Percentiles rank a stretch among this genome's conserved stretches.
Conservation (phyloP, 257 asterid species). For the Fraxinus cuspidata region DNA sequence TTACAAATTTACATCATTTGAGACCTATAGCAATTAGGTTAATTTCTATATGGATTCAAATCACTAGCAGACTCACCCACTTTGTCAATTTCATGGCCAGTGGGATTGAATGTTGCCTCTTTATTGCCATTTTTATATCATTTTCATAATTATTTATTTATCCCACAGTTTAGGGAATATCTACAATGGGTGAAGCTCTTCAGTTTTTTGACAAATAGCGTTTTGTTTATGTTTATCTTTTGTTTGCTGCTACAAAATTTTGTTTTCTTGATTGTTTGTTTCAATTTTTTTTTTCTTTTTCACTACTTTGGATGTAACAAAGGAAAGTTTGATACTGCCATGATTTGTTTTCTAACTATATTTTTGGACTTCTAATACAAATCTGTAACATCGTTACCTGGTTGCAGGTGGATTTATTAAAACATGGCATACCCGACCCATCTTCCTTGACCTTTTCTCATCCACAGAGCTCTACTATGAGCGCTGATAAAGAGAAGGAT, state of each 20-base stretch:
- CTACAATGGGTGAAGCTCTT: neutral
- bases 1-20: neutral
- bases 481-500: conserved; percentile 62
- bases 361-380: conserved; percentile 1
- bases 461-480: conserved; percentile 49
- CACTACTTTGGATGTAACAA: neutral
- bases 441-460: conserved; percentile 66
- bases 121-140: neutral
- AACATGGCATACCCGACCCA: conserved; percentile 89
- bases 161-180: neutral
- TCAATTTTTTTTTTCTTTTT: too few species aligned
- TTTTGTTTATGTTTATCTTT: neutral
- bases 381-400: conserved; percentile 14
- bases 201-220: neutral
- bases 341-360: neutral
- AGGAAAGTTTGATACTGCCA: neutral
- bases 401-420: conserved; percentile 79
- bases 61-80: neutral
- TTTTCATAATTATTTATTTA: neutral
- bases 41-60: neutral
- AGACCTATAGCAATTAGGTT: neutral
- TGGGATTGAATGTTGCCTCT: neutral
- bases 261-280: neutral
- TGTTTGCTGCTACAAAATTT: neutral
- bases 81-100: conserved; percentile 11